Evolutionary conservation across 345 rosid species (phyloP), one percentile per base, ranked within the genome.

Genomic region (Aquilaria sinensis): DNA sequence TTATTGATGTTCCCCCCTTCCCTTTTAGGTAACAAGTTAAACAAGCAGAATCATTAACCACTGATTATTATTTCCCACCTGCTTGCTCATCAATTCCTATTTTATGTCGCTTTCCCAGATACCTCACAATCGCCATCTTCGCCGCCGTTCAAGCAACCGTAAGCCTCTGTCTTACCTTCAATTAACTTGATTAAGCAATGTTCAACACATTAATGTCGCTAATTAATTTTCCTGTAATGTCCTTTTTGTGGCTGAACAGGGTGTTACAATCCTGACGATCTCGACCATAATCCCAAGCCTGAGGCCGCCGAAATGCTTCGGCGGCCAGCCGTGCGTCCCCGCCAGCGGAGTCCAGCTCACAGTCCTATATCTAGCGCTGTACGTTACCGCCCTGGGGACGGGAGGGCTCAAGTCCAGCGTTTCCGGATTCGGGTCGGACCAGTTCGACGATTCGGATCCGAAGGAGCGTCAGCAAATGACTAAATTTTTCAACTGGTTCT

Each of bases 341-440:
- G 96, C 99, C 15, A 77, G 65, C 58, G 78, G 77, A 47, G 70
- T 54, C 10, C 97, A 94, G 70, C 84, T 94, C n/a, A 67, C 14
- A 12, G 81, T 83, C 37, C 85, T 94, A 50, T 86, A 94, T 66
- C 30, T 78, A 51, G 96, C 96, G 13, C 80, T 94, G 41, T 94
- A 94, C 78, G 67, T 89, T 6, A 78, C 88, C 1, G 99, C 99
- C 31, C 83, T 90, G 0, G 99, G 99, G 50, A 94, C 97, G 1
- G 99, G 99, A 2, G 97, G 99, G 1, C 80, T 94, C 52, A 94
- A 94, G 73, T 90, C 99, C 16, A 94, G 99, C 59, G 96, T 94
- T 2, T 94, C 99, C 0, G 99, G 99, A 2, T 94, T 94, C 45
- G 97, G 95, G 0, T 94, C 99, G 0, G 99, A 94, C 71, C 99